These are phyloP conservation scores for Mucor piriformis DNA, from an alignment of 371 early-diverging fungal species.

Conservation along the genomic window DNA sequence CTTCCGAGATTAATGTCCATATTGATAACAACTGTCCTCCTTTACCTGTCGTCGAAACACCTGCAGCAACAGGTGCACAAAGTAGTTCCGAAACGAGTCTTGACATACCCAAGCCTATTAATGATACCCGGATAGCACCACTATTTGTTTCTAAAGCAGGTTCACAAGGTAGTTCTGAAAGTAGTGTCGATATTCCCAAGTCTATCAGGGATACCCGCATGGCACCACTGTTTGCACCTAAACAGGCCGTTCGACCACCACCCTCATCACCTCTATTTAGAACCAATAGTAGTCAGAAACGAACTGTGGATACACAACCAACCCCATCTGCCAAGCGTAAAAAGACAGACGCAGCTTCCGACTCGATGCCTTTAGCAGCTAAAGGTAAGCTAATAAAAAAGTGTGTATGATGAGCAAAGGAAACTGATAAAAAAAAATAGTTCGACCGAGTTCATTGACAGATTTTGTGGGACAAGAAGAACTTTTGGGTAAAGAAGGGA, in stretches of 20 bases:
- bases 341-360: slow-evolving; percentile 19
- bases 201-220: neutral
- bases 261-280: neutral
- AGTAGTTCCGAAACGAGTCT: too few relatives aligned
- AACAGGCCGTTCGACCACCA: neutral
- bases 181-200: too few relatives aligned
- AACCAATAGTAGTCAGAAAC: neutral
- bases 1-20: slow-evolving; percentile 35
- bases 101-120: too few relatives aligned
- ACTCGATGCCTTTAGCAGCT: slow-evolving; percentile 54
- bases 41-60: neutral
- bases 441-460: slow-evolving; percentile 67
- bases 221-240: slow-evolving; percentile 26
- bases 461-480: slow-evolving; percentile 79
- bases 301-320: neutral
- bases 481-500: slow-evolving; percentile 65
- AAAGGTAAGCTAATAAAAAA: slow-evolving; percentile 30
- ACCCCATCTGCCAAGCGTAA: slow-evolving; percentile 5
- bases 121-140: slow-evolving; percentile 9
- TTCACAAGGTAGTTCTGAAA: neutral
- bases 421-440: slow-evolving; percentile 26
- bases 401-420: neutral
- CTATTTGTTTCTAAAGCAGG: slow-evolving; percentile 19
- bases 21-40: slow-evolving; percentile 38
- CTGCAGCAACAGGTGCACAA: neutral